Evolutionary conservation across 371 early-diverging fungal genomes (phyloP).

Genomic region (Apophysomyces ossiformis): DNA sequence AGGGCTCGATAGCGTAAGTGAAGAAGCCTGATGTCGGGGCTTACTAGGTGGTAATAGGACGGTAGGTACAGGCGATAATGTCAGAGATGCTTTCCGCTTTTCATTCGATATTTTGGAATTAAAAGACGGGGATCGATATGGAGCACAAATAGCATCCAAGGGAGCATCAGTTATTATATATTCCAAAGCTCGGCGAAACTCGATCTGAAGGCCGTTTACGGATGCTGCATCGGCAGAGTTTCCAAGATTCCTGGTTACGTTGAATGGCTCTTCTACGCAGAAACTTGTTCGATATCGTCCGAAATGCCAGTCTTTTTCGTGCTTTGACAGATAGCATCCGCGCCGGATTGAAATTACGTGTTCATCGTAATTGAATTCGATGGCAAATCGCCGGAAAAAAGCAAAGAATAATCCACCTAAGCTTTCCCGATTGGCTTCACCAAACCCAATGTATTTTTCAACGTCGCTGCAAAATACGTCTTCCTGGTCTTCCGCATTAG

Average conservation of each 20-base stretch:
- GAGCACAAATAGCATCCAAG: constrained; percentile 43
- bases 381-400: constrained; percentile 82
- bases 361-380: constrained; percentile 81
- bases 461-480: constrained; percentile 70
- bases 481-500: constrained; percentile 13
- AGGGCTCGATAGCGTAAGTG: background rate
- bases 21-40: background rate
- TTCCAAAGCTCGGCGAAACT: constrained; percentile 75
- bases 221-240: constrained; percentile 85
- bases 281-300: constrained; percentile 62
- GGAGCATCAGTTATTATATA: constrained; percentile 55
- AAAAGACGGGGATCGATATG: constrained; percentile 11
- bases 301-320: constrained; percentile 81
- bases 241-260: constrained; percentile 82
- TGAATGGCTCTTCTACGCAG: constrained; percentile 93
- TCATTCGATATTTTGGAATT: background rate
- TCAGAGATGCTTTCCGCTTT: background rate
- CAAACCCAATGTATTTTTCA: constrained; percentile 67
- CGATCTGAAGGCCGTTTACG: constrained; percentile 74
- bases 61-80: constrained; percentile 6
- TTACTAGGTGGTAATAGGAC: constrained; percentile 1
- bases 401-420: constrained; percentile 81
- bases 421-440: constrained; percentile 70
- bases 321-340: constrained; percentile 76
- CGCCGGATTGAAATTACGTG: constrained; percentile 81